These are phyloP conservation scores for Scheffersomyces stipitis DNA, from an alignment of 805 yeast genomes.

Conservation along the genomic window DNA sequence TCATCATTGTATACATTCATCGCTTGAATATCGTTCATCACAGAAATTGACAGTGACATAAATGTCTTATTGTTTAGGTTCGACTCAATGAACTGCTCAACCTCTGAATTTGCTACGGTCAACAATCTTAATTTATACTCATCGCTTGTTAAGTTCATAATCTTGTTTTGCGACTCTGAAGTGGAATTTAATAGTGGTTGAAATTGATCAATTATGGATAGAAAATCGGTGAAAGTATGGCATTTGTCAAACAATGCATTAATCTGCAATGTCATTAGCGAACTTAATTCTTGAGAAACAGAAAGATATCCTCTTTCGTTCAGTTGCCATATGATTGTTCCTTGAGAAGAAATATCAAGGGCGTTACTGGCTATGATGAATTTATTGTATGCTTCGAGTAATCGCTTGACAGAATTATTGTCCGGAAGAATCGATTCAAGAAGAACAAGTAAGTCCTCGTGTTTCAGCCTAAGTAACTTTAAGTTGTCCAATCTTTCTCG, in stretches of 20 bases:
- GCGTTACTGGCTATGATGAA: slow-evolving; percentile 25
- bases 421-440: slow-evolving; percentile 15
- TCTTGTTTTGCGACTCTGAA: slow-evolving; percentile 8
- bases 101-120: slow-evolving; percentile 26
- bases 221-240: slow-evolving; percentile 25
- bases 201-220: slow-evolving; percentile 23
- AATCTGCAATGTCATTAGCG: slow-evolving; percentile 18
- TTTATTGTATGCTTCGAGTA: slow-evolving; percentile 29
- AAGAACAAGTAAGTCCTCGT: slow-evolving; percentile 48
- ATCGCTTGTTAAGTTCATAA: slow-evolving; percentile 33
- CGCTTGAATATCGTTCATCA: neutral
- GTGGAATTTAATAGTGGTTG: slow-evolving; percentile 9
- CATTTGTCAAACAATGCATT: slow-evolving; percentile 28
- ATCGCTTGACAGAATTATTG: slow-evolving; percentile 14
- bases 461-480: slow-evolving; percentile 48
- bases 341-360: slow-evolving; percentile 34
- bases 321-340: slow-evolving; percentile 26
- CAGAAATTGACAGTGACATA: neutral
- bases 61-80: slow-evolving; percentile 1
- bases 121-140: slow-evolving; percentile 33
- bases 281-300: slow-evolving; percentile 20
- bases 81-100: slow-evolving; percentile 16
- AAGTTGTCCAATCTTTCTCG: slow-evolving; percentile 46
- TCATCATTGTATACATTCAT: neutral
- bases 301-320: slow-evolving; percentile 26